phyloP scores from a whole-genome alignment of 2,329 filamentous ascomycete genomes.

The Podosphaera xanthii region DNA sequence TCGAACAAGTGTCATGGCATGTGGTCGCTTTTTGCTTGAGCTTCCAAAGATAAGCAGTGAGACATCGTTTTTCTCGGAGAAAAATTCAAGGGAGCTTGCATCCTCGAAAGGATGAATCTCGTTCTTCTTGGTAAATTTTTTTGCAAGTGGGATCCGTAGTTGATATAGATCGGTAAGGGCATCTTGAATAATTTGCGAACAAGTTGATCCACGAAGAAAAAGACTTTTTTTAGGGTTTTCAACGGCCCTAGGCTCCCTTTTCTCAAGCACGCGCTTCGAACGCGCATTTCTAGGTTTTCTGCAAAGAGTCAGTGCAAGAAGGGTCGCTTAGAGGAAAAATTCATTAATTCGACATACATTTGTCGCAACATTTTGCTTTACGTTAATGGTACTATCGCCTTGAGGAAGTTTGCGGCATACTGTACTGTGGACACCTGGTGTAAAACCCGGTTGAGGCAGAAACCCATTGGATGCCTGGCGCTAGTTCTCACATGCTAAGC shows the following conservation, averaged over 20 bases:
- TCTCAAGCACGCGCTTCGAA: constrained; percentile 84
- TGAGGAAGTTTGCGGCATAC: too few species aligned
- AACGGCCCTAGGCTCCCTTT: constrained; percentile 66
- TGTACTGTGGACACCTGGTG: constrained; percentile 1
- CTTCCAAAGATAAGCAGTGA: constrained; percentile 65
- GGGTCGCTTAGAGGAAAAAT: not conserved
- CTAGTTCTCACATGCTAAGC: constrained; percentile 8
- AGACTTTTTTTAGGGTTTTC: constrained; percentile 84
- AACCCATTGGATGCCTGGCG: constrained; percentile 4
- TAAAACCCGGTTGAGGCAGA: constrained; percentile 8
- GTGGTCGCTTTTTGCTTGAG: constrained; percentile 85
- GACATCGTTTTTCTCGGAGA: constrained; percentile 89
- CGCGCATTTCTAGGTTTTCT: constrained; percentile 61
- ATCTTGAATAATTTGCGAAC: constrained; percentile 61
- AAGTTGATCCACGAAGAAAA: constrained; percentile 70
- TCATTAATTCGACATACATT: constrained; percentile 11
- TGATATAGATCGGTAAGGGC: constrained; percentile 67
- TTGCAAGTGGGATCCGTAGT: constrained; percentile 61
- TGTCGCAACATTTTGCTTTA: constrained; percentile 16
- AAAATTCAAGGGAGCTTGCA: constrained; percentile 70
- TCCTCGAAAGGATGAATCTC: constrained; percentile 87
- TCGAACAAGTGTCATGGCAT: constrained; percentile 62
- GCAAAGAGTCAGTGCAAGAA: constrained; percentile 1
- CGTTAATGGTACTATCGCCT: not conserved
- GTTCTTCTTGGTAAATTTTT: constrained; percentile 96